Evolutionary conservation across 768 basidiomycete species (phyloP), one percentile per base, ranked within the genome.

Genomic region (Ramaria sp.): DNA sequence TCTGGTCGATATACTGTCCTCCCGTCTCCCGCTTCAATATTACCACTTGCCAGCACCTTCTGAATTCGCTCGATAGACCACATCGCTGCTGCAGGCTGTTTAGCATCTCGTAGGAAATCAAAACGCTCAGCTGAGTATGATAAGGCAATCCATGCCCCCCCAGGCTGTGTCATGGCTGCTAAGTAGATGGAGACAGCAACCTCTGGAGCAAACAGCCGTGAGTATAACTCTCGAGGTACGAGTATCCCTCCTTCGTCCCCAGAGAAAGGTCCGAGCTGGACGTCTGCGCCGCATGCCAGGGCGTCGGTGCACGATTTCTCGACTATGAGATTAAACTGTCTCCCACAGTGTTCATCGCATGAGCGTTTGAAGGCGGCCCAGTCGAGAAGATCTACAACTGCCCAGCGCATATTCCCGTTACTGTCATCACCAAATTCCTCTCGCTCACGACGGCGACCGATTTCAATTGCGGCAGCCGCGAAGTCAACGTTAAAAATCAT

Each of bases 271-370:
- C 37, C 38, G 49, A 57, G 52, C 27, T 19, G n/a, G 41, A 67
- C 47, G 42, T 65, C 62, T 10, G 58, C 60, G 1, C 64, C 65
- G 38, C 68, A 68, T 4, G 67, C 63, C 33, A 69, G 64, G 30
- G 68, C 68, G 49, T 69, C 68, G 33, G 67, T 65, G 39, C 67
- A 68, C 61, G 67, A 66, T 58, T 69, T 69, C 59, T 69, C 68
- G 45, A 67, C 60, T 27, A 69, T 63, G 19, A 66, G 17, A 11
- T 58, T 63, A 53, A 67, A 67, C 13, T 9, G 12, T 7, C 41
- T 39, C 19, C 17, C 20, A 10, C 38, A 10, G 17, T 54, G 31
- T 37, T 52, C 56, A 46, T 47, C 60, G 47, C 51, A 22, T 27
- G 39, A 13, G 30, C 38, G 46, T 6, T 43, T 45, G 9, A 59